A percentile compares a stretch with the other conserved stretches of the same genome.
Evolutionary conservation across 768 basidiomycete species (phyloP).

Genomic region (Amanita molliuscula): DNA sequence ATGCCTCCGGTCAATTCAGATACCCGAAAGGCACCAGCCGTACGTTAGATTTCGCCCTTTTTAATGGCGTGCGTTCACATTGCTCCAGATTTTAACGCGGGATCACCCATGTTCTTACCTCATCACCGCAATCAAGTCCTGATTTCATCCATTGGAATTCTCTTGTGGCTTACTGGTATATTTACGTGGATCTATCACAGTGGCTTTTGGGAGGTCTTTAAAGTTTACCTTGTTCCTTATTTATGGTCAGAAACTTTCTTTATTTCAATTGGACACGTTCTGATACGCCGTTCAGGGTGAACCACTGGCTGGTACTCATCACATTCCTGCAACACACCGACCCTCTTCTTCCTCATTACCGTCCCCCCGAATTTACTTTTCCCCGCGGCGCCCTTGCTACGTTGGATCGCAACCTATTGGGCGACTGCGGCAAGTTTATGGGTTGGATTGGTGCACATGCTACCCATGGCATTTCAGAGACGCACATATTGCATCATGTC

Average conservation of each 20-base stretch:
- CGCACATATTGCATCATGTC: slow-evolving; percentile 88
- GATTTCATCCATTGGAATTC: slow-evolving; percentile 73
- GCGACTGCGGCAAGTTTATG: slow-evolving; percentile 69
- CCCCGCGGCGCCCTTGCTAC: slow-evolving; percentile 88
- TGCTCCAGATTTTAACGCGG: slow-evolving; percentile 61
- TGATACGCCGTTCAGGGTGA: slow-evolving; percentile 40
- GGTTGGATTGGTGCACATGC: slow-evolving; percentile 79
- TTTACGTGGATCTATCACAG: slow-evolving; percentile 43
- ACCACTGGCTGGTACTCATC: slow-evolving; percentile 94
- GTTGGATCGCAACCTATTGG: slow-evolving; percentile 74
- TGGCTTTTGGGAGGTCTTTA: slow-evolving; percentile 66
- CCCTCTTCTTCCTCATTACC: slow-evolving; percentile 90
- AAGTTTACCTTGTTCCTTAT: slow-evolving; percentile 81
- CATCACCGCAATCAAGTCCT: slow-evolving; percentile 71
- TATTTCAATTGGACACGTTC: background rate
- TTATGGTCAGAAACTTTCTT: slow-evolving; percentile 41
- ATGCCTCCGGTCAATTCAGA: slow-evolving; percentile 76
- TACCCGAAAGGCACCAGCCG: slow-evolving; percentile 79
- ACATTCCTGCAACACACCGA: slow-evolving; percentile 99
- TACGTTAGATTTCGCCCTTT: slow-evolving; percentile 17
- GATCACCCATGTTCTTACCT: slow-evolving; percentile 71
- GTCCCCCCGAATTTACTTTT: slow-evolving; percentile 83
- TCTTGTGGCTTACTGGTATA: slow-evolving; percentile 59
- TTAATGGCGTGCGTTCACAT: background rate
- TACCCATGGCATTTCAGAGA: slow-evolving; percentile 91